phyloP scores from a whole-genome alignment of 2,329 filamentous ascomycete genomes.

The Fusarium azukiicola region DNA sequence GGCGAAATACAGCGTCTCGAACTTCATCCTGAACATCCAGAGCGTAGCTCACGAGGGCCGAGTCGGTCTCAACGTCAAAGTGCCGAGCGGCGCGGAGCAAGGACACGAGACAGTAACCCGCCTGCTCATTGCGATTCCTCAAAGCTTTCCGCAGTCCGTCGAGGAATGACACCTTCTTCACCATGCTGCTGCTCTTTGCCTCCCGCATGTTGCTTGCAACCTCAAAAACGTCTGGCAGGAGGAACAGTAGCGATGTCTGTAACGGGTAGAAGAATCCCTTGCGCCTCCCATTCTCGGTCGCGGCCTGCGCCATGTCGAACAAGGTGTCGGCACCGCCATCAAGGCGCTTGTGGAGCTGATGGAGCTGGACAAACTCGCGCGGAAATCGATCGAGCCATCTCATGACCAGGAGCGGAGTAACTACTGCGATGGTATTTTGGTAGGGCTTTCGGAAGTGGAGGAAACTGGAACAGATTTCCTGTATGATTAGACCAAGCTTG shows the following conservation, averaged over 20 bases:
- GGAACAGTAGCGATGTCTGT: slow-evolving; percentile 80
- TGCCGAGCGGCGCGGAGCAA: slow-evolving; percentile 82
- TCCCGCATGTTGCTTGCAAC: slow-evolving; percentile 85
- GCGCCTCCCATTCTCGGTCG: slow-evolving; percentile 77
- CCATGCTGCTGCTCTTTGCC: slow-evolving; percentile 79
- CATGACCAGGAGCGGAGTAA: slow-evolving; percentile 81
- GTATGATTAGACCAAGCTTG: slow-evolving; percentile 81
- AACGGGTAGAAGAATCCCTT: slow-evolving; percentile 80
- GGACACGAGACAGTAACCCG: slow-evolving; percentile 83
- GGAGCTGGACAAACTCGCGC: slow-evolving; percentile 82
- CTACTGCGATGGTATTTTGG: slow-evolving; percentile 81
- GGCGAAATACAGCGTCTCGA: slow-evolving; percentile 82
- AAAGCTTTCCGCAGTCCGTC: slow-evolving; percentile 82
- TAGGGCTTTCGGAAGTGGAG: slow-evolving; percentile 82
- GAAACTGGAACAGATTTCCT: slow-evolving; percentile 84
- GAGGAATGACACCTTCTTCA: slow-evolving; percentile 84
- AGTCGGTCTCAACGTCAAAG: slow-evolving; percentile 82
- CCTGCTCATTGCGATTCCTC: slow-evolving; percentile 83
- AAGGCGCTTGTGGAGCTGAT: slow-evolving; percentile 79
- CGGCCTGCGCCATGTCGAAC: slow-evolving; percentile 84
- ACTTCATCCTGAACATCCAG: slow-evolving; percentile 86
- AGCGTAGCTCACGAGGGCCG: slow-evolving; percentile 83
- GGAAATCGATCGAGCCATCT: slow-evolving; percentile 84
- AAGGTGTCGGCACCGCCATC: slow-evolving; percentile 84
- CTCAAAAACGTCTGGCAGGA: slow-evolving; percentile 85